phyloP scores from a whole-genome alignment of 306 rosid species.

The Fragaria nilgerrensis region DNA sequence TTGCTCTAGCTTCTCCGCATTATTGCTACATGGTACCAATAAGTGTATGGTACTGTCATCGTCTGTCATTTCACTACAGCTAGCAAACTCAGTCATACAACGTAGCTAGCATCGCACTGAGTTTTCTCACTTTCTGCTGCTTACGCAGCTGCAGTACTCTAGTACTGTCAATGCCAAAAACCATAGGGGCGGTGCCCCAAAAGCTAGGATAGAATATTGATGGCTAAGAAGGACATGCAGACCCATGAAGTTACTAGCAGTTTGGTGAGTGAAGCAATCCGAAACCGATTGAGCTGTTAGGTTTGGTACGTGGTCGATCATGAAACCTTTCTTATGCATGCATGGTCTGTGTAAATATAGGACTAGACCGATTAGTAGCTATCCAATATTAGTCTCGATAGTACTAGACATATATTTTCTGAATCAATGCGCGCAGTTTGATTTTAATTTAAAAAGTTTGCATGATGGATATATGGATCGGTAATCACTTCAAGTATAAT shows the following conservation, averaged over 20 bases:
- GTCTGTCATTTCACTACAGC: neutral
- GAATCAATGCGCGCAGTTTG: too few species aligned
- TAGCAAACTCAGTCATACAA: neutral
- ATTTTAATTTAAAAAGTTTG: neutral
- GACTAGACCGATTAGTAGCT: neutral
- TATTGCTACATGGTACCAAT: neutral
- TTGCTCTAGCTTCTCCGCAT: neutral
- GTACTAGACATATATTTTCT: neutral
- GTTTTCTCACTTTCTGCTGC: neutral
- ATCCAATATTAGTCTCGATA: neutral
- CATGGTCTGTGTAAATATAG: neutral
- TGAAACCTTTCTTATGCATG: neutral
- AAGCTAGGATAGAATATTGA: neutral
- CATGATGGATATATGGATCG: too few species aligned
- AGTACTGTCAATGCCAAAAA: neutral
- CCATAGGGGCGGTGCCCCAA: constrained; percentile 15
- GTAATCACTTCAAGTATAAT: too few species aligned
- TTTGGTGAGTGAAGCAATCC: constrained; percentile 2
- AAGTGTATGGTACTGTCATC: neutral
- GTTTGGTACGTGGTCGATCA: neutral
- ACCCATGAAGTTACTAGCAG: neutral
- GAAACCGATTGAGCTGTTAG: neutral
- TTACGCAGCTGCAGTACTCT: neutral
- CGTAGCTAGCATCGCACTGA: neutral
- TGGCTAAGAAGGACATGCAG: neutral